Evolutionary conservation across 2,329 filamentous ascomycete genomes (phyloP), one percentile per base, ranked within the genome.

Genomic region (Fusarium sp.): DNA sequence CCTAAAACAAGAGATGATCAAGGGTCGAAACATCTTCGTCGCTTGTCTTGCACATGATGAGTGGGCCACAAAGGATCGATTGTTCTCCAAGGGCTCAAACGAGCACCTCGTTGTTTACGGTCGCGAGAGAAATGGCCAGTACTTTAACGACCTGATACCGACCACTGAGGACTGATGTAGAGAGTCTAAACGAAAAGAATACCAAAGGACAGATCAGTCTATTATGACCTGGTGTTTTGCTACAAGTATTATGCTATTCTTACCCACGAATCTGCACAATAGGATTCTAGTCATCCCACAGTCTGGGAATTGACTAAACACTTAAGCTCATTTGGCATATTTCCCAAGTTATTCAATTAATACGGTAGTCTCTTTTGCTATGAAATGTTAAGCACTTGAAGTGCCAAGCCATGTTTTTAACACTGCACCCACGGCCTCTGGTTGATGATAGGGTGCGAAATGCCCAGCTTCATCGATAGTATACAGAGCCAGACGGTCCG

Each of bases 381-480:
- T 13, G 5, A 13, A 34, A 6, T 36, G 3, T 17, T 36, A 15
- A 36, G 7, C 14, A 36, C 7, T 7, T 3, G 34, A 36, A 17
- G 34, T 17, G 15, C 17, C 14, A 26, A 56, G 15, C 55, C 55
- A 58, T 5, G 18, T 15, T 38, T 18, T 36, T 3, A 58, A 5
- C 11, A 58, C 55, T 2, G 55, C 55, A 5, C 55, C 55, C 24
- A 58, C 36, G 5, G 55, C 45, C 33, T 58, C 46, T 15, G 55
- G 55, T 14, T 58, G 55, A 40, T 58, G 46, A 24, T 28, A 42
- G 1, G 55, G 28, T 20, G 45, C 17, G 14, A 63, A 48, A 24
- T 58, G 59, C n/a, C 59, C 59, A 48, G 59, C 59, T 11, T 58
- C 53, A 10, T 63, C 59, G 15, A 63, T 22, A 17, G 54, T 10